phyloP scores from a whole-genome alignment of 495 filamentous ascomycete species.

The Sordaria brevicollis region DNA sequence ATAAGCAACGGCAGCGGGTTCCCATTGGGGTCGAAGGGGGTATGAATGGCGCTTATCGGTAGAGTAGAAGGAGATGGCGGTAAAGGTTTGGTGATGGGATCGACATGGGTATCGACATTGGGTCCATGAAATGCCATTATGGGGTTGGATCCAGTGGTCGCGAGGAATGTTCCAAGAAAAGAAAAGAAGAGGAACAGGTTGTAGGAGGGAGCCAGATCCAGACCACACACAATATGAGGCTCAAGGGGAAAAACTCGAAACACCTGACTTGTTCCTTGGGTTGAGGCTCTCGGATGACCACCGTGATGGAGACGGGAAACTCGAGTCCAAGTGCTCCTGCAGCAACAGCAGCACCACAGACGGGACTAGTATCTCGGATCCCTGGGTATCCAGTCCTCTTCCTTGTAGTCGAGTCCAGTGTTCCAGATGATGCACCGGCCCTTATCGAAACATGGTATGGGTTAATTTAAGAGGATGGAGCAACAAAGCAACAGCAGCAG shows the following conservation, averaged over 20 bases:
- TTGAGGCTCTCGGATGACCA: not conserved
- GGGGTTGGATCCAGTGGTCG: not conserved
- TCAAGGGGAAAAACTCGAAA: not conserved
- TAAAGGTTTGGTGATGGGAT: not conserved
- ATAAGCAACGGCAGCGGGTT: constrained; percentile 4
- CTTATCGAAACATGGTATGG: not conserved
- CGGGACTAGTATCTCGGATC: not conserved
- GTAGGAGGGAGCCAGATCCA: not conserved
- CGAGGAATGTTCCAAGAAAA: not conserved
- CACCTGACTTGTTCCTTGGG: not conserved
- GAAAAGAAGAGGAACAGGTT: not conserved
- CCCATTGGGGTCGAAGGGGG: not conserved
- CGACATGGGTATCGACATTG: not conserved
- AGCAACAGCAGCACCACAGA: not conserved
- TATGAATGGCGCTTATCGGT: not conserved
- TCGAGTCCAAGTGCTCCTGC: not conserved
- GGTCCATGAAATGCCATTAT: not conserved
- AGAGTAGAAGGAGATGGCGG: not conserved
- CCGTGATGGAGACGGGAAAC: not conserved
- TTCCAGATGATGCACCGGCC: not conserved
- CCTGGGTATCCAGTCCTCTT: not conserved
- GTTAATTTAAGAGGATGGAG: not conserved
- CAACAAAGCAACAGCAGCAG: constrained; percentile 3
- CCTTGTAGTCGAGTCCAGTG: not conserved
- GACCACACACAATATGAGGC: not conserved